Base-by-base conservation (phyloP, 768 basidiomycete genomes). In the Termitomyces sp. region DNA sequence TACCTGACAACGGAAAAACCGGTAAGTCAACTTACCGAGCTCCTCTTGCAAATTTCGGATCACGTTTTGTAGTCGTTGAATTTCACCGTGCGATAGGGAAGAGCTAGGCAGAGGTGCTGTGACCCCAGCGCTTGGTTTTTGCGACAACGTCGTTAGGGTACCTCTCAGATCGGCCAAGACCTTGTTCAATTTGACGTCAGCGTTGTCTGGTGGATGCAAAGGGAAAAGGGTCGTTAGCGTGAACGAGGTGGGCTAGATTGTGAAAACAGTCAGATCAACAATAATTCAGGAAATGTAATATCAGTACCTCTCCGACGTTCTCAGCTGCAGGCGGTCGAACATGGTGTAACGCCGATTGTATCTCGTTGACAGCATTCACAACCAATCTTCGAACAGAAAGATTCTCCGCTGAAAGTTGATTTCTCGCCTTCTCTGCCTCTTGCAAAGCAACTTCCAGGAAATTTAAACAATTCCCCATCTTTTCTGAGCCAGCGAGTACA, bases 391-490 rank as follows among this genome's bases (percentile, higher is more conserved):
- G 81, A 35, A 93, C 74, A 35, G 75, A 73, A 32, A 78, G 65
- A 52, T 87, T 91, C 66, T 94, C 89, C 37, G 85, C 81, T 30
- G 73, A 68, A 19, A 93, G 77, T 43, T 79, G 79, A 23, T 72
- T 72, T 39, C 88, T 75, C 0, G 88, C 82, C 50, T 77, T 75
- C 66, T 93, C 90, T 0, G 89, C 85, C 61, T 92, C 81, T 46
- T 86, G 84, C 34, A 93, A 73, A 6, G 89, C 85, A 30, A 79
- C 70, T 59, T 93, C 90, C 30, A 85, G 64, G 63, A 81, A 79
- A 11, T 76, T 77, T 50, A 78, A 76, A 1, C 82, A 80, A 65
- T 75, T 82, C 17, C 79, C 79, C 11, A 78, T 59, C 30, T 71
- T 62, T 52, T 76, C 78, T 48, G 72, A 68, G 8, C 77, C 80